Base-by-base conservation (phyloP, 768 basidiomycete genomes). In the Clitopilus passeckerianus region DNA sequence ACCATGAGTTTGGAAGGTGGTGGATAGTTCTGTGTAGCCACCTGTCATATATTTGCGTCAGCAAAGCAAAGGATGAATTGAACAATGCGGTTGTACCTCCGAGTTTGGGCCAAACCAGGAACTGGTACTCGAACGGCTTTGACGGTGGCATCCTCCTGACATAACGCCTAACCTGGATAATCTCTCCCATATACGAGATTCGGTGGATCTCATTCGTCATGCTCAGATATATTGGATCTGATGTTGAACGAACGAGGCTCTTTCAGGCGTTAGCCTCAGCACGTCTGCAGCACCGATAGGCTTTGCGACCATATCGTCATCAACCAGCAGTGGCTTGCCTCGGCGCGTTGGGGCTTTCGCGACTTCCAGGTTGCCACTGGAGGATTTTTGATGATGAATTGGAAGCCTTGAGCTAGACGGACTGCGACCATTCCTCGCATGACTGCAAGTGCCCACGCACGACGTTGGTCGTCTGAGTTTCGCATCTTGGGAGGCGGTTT, bases 131-230 rank as follows among this genome's bases (percentile, higher is more conserved):
- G 62, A 90, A 84, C 1, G 87, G 80, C 18, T 80, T 80, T 57
- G 80, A 84, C 59, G 75, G 78, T 56, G 83, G 81, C 80, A 88
- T 80, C 63, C 89, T 81, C 23, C 94, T 82, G 24, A 93, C 89
- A 68, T 93, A 94, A 41, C 93, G 80, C 65, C 88, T 83, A 16
- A 98, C 93, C 66, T 93, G 89, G 60, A 98, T 91, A 15, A 86
- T 82, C 65, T 95, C 90, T n/a, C 91, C 91, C 50, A 89, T 91
- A 66, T 95, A 98, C 43, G 89, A 87, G 61, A 99, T 87, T 23
- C 90, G 81, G 71, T 98, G 96, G 44, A 98, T 93, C 72, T 96
- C 93, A 69, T 98, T 96, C 69, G 89, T 89, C 85, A 95, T 95
- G 65, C 93, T 93, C 57, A 98, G 80, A 74, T 90, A 98, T 6